A percentile compares a stretch with the other conserved stretches of the same genome.
These are phyloP conservation scores for Solanum aculeatissimum DNA, from an alignment of 305 asterid species.

Conservation along the genomic window DNA sequence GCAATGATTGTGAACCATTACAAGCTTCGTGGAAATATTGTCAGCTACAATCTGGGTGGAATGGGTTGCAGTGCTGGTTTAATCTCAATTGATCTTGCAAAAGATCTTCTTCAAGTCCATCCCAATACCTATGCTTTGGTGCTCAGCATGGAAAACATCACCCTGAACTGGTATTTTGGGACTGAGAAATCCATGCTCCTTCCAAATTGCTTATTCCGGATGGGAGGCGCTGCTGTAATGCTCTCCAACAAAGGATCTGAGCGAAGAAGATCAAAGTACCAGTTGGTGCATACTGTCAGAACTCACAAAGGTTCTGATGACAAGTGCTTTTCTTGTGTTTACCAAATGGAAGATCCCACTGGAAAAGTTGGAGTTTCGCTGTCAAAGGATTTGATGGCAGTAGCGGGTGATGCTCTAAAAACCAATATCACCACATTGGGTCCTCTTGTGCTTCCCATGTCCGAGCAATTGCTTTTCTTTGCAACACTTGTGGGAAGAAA, in stretches of 20 bases:
- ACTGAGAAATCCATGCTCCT: constrained; percentile 50
- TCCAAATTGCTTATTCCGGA: constrained; percentile 51
- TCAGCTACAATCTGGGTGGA: constrained; percentile 11
- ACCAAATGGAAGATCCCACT: constrained; percentile 50
- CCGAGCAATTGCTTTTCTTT: constrained; percentile 24
- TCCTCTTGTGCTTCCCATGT: constrained; percentile 13
- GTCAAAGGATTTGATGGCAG: constrained; percentile 67
- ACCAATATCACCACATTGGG: constrained; percentile 13
- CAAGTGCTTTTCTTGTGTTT: constrained; percentile 56
- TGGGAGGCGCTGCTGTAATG: constrained; percentile 58
- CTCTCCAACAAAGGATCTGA: constrained; percentile 17
- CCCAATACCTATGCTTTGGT: constrained; percentile 13
- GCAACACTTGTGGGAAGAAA: constrained; percentile 50
- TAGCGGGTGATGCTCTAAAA: constrained; percentile 13
- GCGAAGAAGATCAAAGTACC: constrained; percentile 32
- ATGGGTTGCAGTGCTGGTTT: constrained; percentile 24
- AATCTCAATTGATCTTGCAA: constrained; percentile 12
- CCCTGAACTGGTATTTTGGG: constrained; percentile 14
- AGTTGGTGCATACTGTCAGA: constrained; percentile 61
- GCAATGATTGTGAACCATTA: constrained; percentile 16
- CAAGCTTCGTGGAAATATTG: constrained; percentile 14
- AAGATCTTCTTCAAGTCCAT: constrained; percentile 17
- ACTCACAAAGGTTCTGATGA: constrained; percentile 68
- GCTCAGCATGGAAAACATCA: constrained; percentile 16
- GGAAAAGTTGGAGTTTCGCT: constrained; percentile 54